phyloP scores from a whole-genome alignment of 1,284 basidiomycete genomes.

The Kwoniella shivajii region DNA sequence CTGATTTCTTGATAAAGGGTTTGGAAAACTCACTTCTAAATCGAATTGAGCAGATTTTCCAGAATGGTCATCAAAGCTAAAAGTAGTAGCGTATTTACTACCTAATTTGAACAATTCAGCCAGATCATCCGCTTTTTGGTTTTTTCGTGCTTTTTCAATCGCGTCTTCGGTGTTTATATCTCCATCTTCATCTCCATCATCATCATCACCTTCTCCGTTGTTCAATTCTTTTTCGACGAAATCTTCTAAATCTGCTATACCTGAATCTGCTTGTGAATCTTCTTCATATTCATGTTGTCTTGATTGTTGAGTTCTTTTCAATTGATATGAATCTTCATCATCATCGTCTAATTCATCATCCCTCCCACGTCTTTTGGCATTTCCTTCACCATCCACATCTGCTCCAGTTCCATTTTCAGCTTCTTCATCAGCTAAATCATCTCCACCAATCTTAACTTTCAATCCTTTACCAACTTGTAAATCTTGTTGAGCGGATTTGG shows the following conservation, averaged over 20 bases:
- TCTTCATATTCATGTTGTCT: slow-evolving; percentile 72
- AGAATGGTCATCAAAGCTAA: slow-evolving; percentile 67
- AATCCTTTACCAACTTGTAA: slow-evolving; percentile 82
- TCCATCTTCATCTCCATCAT: slow-evolving; percentile 49
- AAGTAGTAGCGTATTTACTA: slow-evolving; percentile 61
- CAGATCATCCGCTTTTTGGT: slow-evolving; percentile 51
- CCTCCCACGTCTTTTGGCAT: slow-evolving; percentile 38
- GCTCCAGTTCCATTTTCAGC: slow-evolving; percentile 57
- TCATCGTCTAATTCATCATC: slow-evolving; percentile 64
- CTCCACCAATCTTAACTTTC: slow-evolving; percentile 50
- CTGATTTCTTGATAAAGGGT: too few relatives aligned
- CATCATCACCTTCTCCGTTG: slow-evolving; percentile 54
- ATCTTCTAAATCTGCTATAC: slow-evolving; percentile 61
- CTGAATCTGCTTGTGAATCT: slow-evolving; percentile 60
- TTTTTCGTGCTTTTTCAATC: slow-evolving; percentile 57
- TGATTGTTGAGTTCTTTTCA: slow-evolving; percentile 64
- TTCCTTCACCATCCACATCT: slow-evolving; percentile 57
- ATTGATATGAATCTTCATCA: slow-evolving; percentile 72
- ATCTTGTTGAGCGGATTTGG: slow-evolving; percentile 78
- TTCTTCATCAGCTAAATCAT: slow-evolving; percentile 53
- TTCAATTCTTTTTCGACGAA: slow-evolving; percentile 68
- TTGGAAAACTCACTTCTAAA: slow-evolving; percentile 66
- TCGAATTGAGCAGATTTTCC: slow-evolving; percentile 73
- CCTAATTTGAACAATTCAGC: slow-evolving; percentile 58
- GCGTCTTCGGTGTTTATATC: slow-evolving; percentile 56